phyloP scores from a whole-genome alignment of 768 basidiomycete species.

The Mycena kentingensis region DNA sequence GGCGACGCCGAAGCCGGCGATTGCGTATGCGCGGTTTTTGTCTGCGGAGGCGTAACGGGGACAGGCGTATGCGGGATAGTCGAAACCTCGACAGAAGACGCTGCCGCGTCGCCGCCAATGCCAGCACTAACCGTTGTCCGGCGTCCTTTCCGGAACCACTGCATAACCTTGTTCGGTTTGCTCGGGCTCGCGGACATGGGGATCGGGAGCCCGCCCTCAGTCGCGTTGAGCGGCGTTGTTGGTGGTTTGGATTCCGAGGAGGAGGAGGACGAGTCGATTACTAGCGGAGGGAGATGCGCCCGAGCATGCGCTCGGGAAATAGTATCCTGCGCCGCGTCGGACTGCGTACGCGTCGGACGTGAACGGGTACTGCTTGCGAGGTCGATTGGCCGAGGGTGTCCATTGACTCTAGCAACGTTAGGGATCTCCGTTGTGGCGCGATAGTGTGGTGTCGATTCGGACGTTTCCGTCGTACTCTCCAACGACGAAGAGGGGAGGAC shows the following conservation, averaged over 20 bases:
- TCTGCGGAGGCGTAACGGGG: slow-evolving; percentile 1
- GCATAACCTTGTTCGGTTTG: slow-evolving; percentile 95
- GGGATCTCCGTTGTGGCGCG: neutral
- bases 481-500: slow-evolving; percentile 5
- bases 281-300: slow-evolving; percentile 13
- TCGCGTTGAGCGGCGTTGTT: slow-evolving; percentile 31
- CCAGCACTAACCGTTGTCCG: slow-evolving; percentile 12
- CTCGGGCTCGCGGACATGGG: slow-evolving; percentile 56
- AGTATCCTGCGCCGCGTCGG: slow-evolving; percentile 4
- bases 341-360: neutral
- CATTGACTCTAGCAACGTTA: neutral
- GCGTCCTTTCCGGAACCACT: slow-evolving; percentile 79
- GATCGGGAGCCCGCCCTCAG: slow-evolving; percentile 42
- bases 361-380: neutral
- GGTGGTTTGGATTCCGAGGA: slow-evolving; percentile 8
- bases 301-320: slow-evolving; percentile 1
- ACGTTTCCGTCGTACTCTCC: slow-evolving; percentile 12
- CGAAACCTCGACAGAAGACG: slow-evolving; percentile 16
- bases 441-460: neutral
- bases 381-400: too few relatives aligned
- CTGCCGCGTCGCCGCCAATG: slow-evolving; percentile 11
- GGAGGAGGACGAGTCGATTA: slow-evolving; percentile 11
- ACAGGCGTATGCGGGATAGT: slow-evolving; percentile 12
- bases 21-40: neutral
- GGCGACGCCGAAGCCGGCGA: slow-evolving; percentile 2